A percentile compares a stretch with the other conserved stretches of the same genome.
These are phyloP conservation scores for Coemansia sp. DNA, from an alignment of 192 early-diverging fungal genomes.

Conservation along the genomic window DNA sequence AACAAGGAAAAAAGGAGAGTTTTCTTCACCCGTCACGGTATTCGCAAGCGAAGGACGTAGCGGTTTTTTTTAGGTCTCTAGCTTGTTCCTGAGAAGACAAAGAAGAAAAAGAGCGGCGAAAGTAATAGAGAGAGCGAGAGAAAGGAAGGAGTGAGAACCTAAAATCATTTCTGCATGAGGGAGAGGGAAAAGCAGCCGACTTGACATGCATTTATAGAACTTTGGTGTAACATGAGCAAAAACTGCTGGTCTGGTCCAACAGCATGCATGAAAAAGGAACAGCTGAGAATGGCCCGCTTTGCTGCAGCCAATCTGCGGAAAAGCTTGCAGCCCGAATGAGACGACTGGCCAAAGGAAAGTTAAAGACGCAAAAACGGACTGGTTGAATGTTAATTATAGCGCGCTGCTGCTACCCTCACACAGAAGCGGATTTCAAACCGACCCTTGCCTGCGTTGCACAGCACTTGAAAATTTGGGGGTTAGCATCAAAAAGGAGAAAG, in stretches of 20 bases:
- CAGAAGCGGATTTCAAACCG: neutral
- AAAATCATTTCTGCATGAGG: neutral
- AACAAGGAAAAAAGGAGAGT: neutral
- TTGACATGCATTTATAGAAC: neutral
- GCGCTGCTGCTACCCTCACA: too few species aligned
- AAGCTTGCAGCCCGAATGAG: neutral
- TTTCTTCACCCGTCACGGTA: neutral
- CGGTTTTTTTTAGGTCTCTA: neutral
- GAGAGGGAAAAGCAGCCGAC: neutral
- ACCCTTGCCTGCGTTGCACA: neutral
- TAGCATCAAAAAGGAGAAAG: too few species aligned
- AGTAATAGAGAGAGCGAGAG: neutral
- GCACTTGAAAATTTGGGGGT: neutral
- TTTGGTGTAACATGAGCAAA: neutral
- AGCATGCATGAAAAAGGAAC: neutral
- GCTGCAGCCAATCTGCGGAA: neutral
- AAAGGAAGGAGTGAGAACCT: constrained; percentile 1
- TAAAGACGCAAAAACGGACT: neutral
- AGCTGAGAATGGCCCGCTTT: neutral
- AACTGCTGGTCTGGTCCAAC: neutral
- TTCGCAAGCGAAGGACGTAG: neutral
- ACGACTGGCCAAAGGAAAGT: neutral
- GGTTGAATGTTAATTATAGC: neutral
- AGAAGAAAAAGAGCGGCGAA: constrained; percentile 1
- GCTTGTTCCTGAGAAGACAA: neutral